These are phyloP conservation scores for Didymosphaeria variabile DNA, from an alignment of 2,329 filamentous ascomycete genomes.

Conservation along the genomic window DNA sequence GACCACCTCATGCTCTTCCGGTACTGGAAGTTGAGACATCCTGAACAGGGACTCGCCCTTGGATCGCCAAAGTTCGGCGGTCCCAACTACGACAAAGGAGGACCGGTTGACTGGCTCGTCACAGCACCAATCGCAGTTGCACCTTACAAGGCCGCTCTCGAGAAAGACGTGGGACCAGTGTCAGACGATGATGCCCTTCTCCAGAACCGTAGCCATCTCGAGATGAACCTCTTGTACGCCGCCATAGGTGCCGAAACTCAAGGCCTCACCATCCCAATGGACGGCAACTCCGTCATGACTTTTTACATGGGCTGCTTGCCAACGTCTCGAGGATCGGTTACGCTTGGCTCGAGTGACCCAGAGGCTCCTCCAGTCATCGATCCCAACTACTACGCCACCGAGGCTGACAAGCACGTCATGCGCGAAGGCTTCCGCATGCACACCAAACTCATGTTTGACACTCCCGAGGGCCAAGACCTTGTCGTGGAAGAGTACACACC, in stretches of 20 bases:
- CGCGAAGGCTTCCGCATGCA: constrained; percentile 60
- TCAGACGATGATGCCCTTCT: constrained; percentile 25
- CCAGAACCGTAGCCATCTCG: constrained; percentile 26
- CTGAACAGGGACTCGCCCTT: constrained; percentile 31
- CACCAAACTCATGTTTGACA: constrained; percentile 52
- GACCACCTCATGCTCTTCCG: constrained; percentile 58
- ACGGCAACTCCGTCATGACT: constrained; percentile 32
- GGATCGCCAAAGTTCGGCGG: constrained; percentile 30
- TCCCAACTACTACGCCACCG: constrained; percentile 60
- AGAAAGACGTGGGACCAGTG: constrained; percentile 25
- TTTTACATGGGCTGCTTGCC: constrained; percentile 33
- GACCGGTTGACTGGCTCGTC: constrained; percentile 34
- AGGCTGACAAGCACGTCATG: constrained; percentile 57
- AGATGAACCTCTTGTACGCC: constrained; percentile 29
- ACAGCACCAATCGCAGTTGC: constrained; percentile 20
- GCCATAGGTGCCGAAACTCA: constrained; percentile 22
- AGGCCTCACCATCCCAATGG: constrained; percentile 28
- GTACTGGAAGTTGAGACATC: constrained; percentile 38
- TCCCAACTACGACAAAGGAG: constrained; percentile 31
- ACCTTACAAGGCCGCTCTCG: constrained; percentile 24
- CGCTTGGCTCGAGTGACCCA: constrained; percentile 62
- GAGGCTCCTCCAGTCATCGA: constrained; percentile 60
- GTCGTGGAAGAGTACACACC: constrained; percentile 56
- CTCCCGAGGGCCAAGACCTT: constrained; percentile 56
- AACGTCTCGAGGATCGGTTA: constrained; percentile 57